Conservation (phyloP, 1,284 basidiomycete species). For the Leccinum pachyderme region DNA sequence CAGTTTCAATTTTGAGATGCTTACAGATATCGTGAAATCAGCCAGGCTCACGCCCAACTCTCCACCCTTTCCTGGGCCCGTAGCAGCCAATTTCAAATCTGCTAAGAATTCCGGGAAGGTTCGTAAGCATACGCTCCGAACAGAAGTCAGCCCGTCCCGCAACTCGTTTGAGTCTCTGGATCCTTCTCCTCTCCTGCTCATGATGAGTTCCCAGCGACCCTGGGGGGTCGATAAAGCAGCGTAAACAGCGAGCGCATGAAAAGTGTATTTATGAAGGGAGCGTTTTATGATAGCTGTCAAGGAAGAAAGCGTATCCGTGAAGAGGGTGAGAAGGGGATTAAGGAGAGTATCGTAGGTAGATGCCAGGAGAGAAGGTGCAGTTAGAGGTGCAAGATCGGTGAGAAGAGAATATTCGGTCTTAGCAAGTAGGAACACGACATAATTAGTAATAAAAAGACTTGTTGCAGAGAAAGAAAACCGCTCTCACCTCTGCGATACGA, state of each 20-base stretch:
- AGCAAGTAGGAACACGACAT: slow-evolving; percentile 3
- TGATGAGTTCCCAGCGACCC: slow-evolving; percentile 63
- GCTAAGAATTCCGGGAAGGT: slow-evolving; percentile 80
- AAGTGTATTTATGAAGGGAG: slow-evolving; percentile 79
- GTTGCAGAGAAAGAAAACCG: neutral
- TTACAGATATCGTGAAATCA: slow-evolving; percentile 60
- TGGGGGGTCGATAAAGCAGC: slow-evolving; percentile 54
- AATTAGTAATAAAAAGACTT: neutral
- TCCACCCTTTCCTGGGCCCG: slow-evolving; percentile 42
- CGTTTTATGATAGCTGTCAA: slow-evolving; percentile 73
- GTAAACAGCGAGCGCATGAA: slow-evolving; percentile 74
- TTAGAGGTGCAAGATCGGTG: slow-evolving; percentile 58
- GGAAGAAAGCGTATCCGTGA: slow-evolving; percentile 59
- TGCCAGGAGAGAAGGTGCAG: slow-evolving; percentile 44
- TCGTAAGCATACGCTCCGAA: slow-evolving; percentile 66
- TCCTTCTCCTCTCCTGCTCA: slow-evolving; percentile 42
- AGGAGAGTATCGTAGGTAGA: slow-evolving; percentile 61
- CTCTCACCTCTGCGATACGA: slow-evolving; percentile 58
- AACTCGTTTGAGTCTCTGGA: slow-evolving; percentile 62
- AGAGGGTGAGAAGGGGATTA: slow-evolving; percentile 59
- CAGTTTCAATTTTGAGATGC: slow-evolving; percentile 17
- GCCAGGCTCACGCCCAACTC: slow-evolving; percentile 58
- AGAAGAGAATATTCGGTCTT: slow-evolving; percentile 58
- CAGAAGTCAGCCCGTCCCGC: slow-evolving; percentile 60
- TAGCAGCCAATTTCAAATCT: slow-evolving; percentile 64